Percentiles rank a stretch among this genome's conserved stretches.
These are phyloP conservation scores for Skeletonema tropicum DNA, from an alignment of 108 stramenopile species.

Conservation along the genomic window DNA sequence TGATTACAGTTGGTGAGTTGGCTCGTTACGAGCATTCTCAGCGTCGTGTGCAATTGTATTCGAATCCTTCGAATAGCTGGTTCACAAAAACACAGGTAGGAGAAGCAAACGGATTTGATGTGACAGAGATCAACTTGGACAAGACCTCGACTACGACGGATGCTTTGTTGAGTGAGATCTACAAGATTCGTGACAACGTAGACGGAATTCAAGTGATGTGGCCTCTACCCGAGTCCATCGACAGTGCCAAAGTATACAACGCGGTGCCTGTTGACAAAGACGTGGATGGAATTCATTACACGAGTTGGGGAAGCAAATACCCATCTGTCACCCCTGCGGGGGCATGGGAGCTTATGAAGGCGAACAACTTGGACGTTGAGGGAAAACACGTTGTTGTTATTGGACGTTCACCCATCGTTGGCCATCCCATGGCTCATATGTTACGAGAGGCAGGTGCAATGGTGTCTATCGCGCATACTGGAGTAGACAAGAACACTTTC, in stretches of 20 bases:
- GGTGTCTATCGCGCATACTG: constrained; percentile 28
- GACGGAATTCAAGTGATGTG: constrained; percentile 67
- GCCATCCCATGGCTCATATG: constrained; percentile 44
- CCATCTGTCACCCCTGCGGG: constrained; percentile 45
- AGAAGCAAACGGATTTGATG: constrained; percentile 46
- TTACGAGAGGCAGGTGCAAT: constrained; percentile 25
- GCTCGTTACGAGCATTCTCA: constrained; percentile 38
- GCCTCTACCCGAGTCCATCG: constrained; percentile 50
- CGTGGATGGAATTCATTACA: constrained; percentile 53
- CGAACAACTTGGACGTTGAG: constrained; percentile 15
- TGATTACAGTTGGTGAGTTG: constrained; percentile 54
- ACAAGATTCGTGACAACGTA: constrained; percentile 27
- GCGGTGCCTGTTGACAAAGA: constrained; percentile 43
- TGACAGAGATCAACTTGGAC: constrained; percentile 45
- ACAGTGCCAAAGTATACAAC: constrained; percentile 34
- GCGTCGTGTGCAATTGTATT: constrained; percentile 41
- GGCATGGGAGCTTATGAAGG: constrained; percentile 31
- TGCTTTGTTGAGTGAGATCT: constrained; percentile 47
- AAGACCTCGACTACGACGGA: constrained; percentile 39
- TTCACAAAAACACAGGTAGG: constrained; percentile 47
- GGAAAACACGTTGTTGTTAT: constrained; percentile 39
- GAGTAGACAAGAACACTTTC: constrained; percentile 10
- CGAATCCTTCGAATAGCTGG: constrained; percentile 37
- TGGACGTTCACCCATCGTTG: constrained; percentile 42
- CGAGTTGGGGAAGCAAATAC: constrained; percentile 12